A percentile compares a stretch with the other conserved stretches of the same genome.
These are phyloP conservation scores for Excoecaria cochinchinensis DNA, from an alignment of 345 rosid genomes.

Conservation along the genomic window DNA sequence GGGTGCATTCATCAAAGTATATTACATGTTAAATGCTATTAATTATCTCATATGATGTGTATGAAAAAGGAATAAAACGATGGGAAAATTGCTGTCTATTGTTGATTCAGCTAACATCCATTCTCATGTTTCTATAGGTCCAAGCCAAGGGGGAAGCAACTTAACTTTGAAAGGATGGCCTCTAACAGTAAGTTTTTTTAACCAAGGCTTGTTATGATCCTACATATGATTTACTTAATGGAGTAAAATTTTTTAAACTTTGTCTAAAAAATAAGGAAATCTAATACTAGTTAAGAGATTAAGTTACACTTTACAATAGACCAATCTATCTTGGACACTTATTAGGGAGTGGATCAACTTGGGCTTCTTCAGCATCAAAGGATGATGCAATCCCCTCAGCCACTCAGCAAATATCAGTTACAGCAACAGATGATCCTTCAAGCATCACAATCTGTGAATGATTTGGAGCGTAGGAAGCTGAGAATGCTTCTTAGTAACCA, in stretches of 20 bases:
- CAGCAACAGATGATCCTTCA: conserved; percentile 58
- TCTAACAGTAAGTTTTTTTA: conserved; percentile 42
- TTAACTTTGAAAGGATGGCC: conserved; percentile 75
- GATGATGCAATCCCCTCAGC: conserved; percentile 46
- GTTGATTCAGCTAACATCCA: conserved; percentile 8
- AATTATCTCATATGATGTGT: not conserved
- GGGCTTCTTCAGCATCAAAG: conserved; percentile 50
- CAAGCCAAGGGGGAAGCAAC: conserved; percentile 51
- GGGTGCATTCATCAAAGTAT: not conserved
- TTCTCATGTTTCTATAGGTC: conserved; percentile 33
- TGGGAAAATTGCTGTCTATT: not conserved
- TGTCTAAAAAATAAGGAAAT: not conserved
- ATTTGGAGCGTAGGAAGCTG: conserved; percentile 49
- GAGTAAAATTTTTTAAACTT: not conserved
- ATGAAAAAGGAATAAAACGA: not conserved
- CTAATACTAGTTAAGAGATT: not conserved
- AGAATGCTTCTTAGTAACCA: conserved; percentile 48
- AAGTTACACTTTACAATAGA: not conserved
- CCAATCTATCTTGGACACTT: conserved; percentile 4
- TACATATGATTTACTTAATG: not conserved
- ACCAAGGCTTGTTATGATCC: not conserved
- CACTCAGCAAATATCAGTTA: conserved; percentile 43
- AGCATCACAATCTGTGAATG: conserved; percentile 45
- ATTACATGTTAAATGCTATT: not conserved
- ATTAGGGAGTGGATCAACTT: conserved; percentile 56